Evolutionary conservation across 2,329 filamentous ascomycete species (phyloP), one percentile per base, ranked within the genome.

Genomic region (Biscogniauxia mediterranea): DNA sequence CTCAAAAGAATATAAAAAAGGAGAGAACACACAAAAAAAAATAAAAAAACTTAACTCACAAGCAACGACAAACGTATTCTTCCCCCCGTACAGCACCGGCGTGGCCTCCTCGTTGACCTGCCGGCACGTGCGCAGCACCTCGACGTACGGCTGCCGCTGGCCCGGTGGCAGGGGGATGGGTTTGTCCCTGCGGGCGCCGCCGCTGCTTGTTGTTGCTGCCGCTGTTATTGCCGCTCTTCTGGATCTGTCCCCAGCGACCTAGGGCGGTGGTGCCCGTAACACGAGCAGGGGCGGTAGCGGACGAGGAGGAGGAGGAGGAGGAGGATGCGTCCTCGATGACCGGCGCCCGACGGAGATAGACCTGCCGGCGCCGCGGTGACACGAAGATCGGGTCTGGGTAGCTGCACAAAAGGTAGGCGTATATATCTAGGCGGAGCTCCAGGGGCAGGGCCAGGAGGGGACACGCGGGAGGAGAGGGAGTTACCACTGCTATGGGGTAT

Each of bases 81-180:
- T 57, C 21, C 38, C 38, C 15, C 66, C 54, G 54, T 75, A 75
- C 20, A 76, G 67, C 4, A 75, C 57, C 2, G 66, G 64, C 6
- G 66, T 72, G 9, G 67, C 70, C 63, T 76, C 74, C 23, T 64
- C 55, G 57, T 75, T 71, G 55, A 74, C 61, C 55, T 68, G 63
- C 63, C 65, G 69, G 63, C 73, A 76, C 17, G 70, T 70, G 49
- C 64, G 69, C 26, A 76, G 68, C 28, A 76, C 61, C 23, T 67
- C 57, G n/a, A 70, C 61, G 19, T 68, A 61, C 8, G 70, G 72
- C 52, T 46, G 38, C 15, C 38, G 38, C 38, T 46, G 38, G 38
- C 13, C 38, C 13, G 38, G 38, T 2, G 15, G 38, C 38, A 46
- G 15, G 3, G 38, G 38, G 38, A 46, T n/a, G 3, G 38, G 38